These are phyloP conservation scores for Tardiomyces blankii DNA, from an alignment of 1,139 yeast species.

Conservation along the genomic window DNA sequence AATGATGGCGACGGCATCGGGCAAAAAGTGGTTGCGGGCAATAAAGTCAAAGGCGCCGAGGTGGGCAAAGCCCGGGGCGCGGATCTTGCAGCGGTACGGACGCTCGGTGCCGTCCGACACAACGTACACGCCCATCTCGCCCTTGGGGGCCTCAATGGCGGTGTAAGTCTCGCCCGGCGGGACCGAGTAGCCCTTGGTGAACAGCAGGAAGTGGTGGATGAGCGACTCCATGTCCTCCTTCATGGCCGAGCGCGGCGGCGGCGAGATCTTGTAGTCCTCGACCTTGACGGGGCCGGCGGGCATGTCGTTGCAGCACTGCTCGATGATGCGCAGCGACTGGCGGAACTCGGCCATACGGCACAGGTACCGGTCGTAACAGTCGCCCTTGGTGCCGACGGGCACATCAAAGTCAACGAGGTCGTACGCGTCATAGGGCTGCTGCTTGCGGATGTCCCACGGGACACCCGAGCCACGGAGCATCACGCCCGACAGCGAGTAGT, in stretches of 20 bases:
- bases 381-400: constrained; percentile 81
- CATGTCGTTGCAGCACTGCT: constrained; percentile 84
- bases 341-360: constrained; percentile 88
- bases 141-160: constrained; percentile 91
- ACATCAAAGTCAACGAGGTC: constrained; percentile 78
- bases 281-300: constrained; percentile 90
- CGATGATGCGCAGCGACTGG: constrained; percentile 80
- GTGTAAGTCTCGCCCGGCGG: constrained; percentile 90
- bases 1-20: constrained; percentile 88
- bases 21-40: constrained; percentile 76
- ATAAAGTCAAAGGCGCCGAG: constrained; percentile 82
- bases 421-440: constrained; percentile 87
- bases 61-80: constrained; percentile 91
- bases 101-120: constrained; percentile 86
- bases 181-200: constrained; percentile 81
- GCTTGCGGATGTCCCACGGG: constrained; percentile 77
- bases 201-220: constrained; percentile 79
- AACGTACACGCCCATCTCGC: constrained; percentile 87
- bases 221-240: constrained; percentile 91
- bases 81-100: constrained; percentile 85
- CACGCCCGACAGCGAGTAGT: constrained; percentile 73
- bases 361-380: constrained; percentile 83
- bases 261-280: constrained; percentile 77
- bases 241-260: constrained; percentile 76
- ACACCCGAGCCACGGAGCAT: constrained; percentile 89